A percentile compares a stretch with the other conserved stretches of the same genome.
Evolutionary conservation across 2,329 filamentous ascomycete species (phyloP).

Genomic region (Cytospora mali): DNA sequence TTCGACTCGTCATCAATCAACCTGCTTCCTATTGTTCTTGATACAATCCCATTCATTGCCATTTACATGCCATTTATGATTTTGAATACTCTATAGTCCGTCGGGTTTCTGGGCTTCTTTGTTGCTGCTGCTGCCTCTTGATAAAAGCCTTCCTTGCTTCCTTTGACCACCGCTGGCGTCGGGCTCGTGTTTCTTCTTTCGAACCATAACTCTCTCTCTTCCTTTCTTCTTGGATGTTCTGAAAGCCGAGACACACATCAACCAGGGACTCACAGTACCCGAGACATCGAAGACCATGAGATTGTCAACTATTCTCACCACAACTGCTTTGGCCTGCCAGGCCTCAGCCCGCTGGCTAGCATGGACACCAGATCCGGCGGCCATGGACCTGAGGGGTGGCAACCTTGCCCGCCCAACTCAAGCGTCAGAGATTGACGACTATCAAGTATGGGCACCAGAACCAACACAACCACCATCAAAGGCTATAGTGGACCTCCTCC

Average conservation of each 20-base stretch:
- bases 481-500: constrained; percentile 30
- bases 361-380: constrained; percentile 17
- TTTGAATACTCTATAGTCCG: background rate
- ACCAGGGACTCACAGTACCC: constrained; percentile 1
- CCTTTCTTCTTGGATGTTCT: background rate
- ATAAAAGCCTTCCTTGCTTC: constrained; percentile 3
- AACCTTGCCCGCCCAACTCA: constrained; percentile 21
- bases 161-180: constrained; percentile 12
- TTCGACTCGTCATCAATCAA: background rate
- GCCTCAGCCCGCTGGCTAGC: constrained; percentile 20
- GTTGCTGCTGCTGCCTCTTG: background rate
- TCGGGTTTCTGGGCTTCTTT: too few relatives aligned
- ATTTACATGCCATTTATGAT: background rate
- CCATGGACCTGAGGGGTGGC: constrained; percentile 15
- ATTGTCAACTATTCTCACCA: constrained; percentile 10
- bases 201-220: background rate
- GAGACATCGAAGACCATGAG: constrained; percentile 22
- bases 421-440: constrained; percentile 5
- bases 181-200: constrained; percentile 8
- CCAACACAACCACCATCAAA: constrained; percentile 25
- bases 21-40: constrained; percentile 1
- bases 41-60: background rate
- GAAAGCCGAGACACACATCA: constrained; percentile 12
- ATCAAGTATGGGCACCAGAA: constrained; percentile 9
- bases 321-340: constrained; percentile 11